Evolutionary conservation across 306 rosid species (phyloP).

Genomic region (Sicyos edulis): DNA sequence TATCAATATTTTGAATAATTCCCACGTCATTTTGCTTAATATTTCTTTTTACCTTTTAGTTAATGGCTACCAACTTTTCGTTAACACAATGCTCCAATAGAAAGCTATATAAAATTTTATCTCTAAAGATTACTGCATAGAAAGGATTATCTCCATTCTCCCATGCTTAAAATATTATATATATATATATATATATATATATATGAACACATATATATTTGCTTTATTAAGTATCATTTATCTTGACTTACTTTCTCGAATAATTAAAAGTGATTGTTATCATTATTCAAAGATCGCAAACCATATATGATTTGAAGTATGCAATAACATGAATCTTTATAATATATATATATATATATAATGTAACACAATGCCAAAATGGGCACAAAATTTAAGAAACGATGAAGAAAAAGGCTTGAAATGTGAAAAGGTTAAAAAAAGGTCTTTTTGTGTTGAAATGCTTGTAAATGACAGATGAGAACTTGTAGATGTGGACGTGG

Average conservation of each 20-base stretch:
- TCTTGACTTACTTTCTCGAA: too few species aligned
- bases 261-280: too few species aligned
- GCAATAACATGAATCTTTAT: too few species aligned
- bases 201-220: too few species aligned
- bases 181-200: too few species aligned
- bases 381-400: neutral
- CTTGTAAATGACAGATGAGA: neutral
- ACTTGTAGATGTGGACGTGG: neutral
- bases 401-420: neutral
- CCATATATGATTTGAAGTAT: too few species aligned
- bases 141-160: neutral
- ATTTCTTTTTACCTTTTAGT: neutral
- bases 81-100: conserved; percentile 11
- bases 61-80: conserved; percentile 9
- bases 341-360: neutral
- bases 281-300: too few species aligned
- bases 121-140: neutral
- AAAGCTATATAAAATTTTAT: neutral
- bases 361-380: neutral
- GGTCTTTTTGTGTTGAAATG: neutral
- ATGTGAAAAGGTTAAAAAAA: too few species aligned
- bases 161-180: too few species aligned
- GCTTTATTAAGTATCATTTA: too few species aligned
- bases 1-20: neutral
- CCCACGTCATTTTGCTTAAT: conserved; percentile 2